phyloP scores from a whole-genome alignment of 352 stramenopile genomes.

The Phytophthora sp. region DNA sequence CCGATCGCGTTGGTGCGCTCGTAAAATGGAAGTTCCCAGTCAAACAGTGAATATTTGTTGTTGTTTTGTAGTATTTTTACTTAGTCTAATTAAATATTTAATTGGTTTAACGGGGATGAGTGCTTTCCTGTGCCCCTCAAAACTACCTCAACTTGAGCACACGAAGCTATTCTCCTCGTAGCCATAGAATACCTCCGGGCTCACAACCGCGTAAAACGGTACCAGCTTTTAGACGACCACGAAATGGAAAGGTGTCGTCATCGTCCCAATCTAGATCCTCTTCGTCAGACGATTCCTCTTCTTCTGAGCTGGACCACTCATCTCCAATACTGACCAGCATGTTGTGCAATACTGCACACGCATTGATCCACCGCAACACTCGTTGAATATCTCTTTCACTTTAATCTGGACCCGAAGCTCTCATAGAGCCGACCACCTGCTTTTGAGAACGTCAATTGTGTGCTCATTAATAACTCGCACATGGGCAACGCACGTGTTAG shows the following conservation, averaged over 20 bases:
- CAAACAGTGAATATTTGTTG: too few species aligned
- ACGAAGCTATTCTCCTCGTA: neutral
- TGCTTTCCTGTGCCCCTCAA: too few species aligned
- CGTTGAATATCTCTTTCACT: neutral
- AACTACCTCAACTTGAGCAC: too few species aligned
- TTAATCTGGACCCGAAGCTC: slow-evolving; percentile 1
- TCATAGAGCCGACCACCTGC: neutral
- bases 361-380: neutral
- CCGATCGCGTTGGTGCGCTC: too few species aligned
- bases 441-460: slow-evolving; percentile 8
- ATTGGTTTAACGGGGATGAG: too few species aligned
- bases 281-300: neutral
- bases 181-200: neutral
- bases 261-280: neutral
- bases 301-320: neutral
- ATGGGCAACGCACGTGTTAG: too few species aligned
- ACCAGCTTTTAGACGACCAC: neutral
- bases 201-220: neutral
- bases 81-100: too few species aligned
- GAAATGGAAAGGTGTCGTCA: neutral
- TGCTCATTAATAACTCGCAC: slow-evolving; percentile 1
- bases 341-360: neutral
- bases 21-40: too few species aligned
- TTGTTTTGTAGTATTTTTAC: too few species aligned
- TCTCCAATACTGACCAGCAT: neutral